These are phyloP conservation scores for Solanum chaucha DNA, from an alignment of 257 asterid genomes.

Conservation along the genomic window DNA sequence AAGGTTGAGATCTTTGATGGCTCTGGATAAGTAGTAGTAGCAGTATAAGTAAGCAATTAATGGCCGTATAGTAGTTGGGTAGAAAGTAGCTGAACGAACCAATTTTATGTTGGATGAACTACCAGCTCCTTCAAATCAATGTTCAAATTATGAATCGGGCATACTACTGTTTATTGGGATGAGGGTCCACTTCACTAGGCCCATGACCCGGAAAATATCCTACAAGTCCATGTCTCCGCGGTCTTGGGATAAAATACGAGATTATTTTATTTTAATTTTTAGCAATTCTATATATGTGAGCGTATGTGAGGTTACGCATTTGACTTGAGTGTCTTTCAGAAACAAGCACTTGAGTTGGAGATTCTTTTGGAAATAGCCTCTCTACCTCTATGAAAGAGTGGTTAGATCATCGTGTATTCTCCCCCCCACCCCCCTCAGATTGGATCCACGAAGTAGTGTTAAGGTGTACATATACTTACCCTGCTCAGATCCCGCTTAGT, in stretches of 20 bases:
- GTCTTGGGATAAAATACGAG: not conserved
- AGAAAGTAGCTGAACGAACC: constrained; percentile 15
- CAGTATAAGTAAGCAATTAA: not conserved
- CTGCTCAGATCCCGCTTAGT: too few species aligned
- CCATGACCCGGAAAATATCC: not conserved
- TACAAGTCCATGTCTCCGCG: accelerated
- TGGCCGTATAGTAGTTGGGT: constrained; percentile 13
- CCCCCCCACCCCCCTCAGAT: too few species aligned
- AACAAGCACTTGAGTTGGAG: too few species aligned
- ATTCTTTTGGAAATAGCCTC: too few species aligned
- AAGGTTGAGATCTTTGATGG: not conserved
- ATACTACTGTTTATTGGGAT: not conserved
- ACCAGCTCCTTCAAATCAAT: not conserved
- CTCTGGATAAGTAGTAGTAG: accelerated
- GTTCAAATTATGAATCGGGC: not conserved
- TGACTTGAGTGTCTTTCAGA: too few species aligned
- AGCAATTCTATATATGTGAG: not conserved
- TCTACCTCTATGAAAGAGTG: too few species aligned
- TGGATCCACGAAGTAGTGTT: too few species aligned
- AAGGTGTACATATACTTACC: too few species aligned
- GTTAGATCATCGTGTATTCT: too few species aligned
- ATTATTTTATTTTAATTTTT: not conserved
- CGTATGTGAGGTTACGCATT: too few species aligned
- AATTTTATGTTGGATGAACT: not conserved
- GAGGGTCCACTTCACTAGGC: not conserved